These are phyloP conservation scores for Suillus decipiens DNA, from an alignment of 768 basidiomycete species.

Conservation along the genomic window DNA sequence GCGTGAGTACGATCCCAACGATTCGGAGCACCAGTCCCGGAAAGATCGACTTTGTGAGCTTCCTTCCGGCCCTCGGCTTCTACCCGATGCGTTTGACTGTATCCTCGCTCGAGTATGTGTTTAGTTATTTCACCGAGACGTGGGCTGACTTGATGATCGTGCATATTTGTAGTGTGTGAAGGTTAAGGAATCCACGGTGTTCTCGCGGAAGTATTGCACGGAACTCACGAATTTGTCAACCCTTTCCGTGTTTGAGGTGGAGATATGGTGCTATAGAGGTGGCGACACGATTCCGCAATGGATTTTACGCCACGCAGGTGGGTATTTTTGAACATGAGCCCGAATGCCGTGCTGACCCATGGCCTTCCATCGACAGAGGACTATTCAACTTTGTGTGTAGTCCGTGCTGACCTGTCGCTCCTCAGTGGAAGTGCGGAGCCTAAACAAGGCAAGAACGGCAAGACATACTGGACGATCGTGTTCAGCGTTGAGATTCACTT, in stretches of 20 bases:
- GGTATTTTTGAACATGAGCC: not conserved
- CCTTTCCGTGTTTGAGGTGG: conserved; percentile 79
- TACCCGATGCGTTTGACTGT: conserved; percentile 83
- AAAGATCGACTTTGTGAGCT: conserved; percentile 70
- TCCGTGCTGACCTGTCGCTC: conserved; percentile 75
- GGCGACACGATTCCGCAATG: conserved; percentile 69
- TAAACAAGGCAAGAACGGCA: conserved; percentile 62
- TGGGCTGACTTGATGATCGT: conserved; percentile 14
- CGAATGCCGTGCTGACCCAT: not conserved
- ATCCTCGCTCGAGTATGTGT: conserved; percentile 65
- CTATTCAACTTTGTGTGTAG: conserved; percentile 77
- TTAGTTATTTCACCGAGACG: conserved; percentile 6
- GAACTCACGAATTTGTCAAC: conserved; percentile 76
- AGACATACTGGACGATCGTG: conserved; percentile 81
- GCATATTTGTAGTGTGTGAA: conserved; percentile 51
- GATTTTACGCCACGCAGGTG: conserved; percentile 61
- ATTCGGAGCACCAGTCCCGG: conserved; percentile 66
- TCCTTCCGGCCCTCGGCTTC: conserved; percentile 74
- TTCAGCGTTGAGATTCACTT: conserved; percentile 86
- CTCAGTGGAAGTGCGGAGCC: conserved; percentile 70
- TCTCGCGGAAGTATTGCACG: conserved; percentile 80
- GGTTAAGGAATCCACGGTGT: conserved; percentile 81
- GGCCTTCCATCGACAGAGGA: conserved; percentile 44
- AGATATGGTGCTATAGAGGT: conserved; percentile 85
- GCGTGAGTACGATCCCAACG: conserved; percentile 62